Conservation (phyloP, 768 basidiomycete genomes). For the Tephrocybe sp. region DNA sequence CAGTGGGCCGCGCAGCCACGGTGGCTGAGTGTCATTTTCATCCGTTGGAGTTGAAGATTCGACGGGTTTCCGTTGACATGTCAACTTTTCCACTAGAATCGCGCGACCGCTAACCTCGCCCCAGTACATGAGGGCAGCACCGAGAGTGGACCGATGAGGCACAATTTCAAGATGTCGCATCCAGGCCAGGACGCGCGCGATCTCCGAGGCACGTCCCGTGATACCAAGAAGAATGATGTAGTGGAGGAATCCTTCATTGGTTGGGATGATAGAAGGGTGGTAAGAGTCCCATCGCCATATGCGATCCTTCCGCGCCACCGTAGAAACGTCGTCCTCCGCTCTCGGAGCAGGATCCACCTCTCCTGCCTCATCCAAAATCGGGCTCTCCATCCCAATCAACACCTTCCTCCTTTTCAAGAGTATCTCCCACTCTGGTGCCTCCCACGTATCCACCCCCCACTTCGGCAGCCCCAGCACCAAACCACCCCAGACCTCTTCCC, state of each 20-base stretch:
- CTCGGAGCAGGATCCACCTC: neutral
- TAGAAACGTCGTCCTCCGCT: neutral
- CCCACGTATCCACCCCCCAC: constrained; percentile 12
- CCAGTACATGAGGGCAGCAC: constrained; percentile 68
- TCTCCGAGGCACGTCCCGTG: constrained; percentile 11
- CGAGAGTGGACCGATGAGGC: constrained; percentile 58
- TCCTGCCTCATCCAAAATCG: constrained; percentile 6
- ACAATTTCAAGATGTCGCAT: constrained; percentile 59
- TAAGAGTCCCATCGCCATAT: constrained; percentile 7
- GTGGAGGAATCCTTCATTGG: constrained; percentile 6
- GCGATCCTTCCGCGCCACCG: neutral
- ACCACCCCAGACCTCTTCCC: constrained; percentile 7
- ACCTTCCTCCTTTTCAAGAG: constrained; percentile 7
- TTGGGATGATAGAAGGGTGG: constrained; percentile 13
- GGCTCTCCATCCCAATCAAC: constrained; percentile 2
- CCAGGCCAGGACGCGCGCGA: constrained; percentile 43
- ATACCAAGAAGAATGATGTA: constrained; percentile 12
- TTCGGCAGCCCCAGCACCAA: constrained; percentile 8
- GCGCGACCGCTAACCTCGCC: constrained; percentile 65
- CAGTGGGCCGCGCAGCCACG: constrained; percentile 1
- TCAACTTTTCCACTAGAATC: constrained; percentile 54
- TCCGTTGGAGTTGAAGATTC: neutral
- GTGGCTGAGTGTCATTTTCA: neutral
- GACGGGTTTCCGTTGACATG: constrained; percentile 1
- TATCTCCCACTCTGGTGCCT: constrained; percentile 2